These are phyloP conservation scores for Chrysanthemum lavandulifolium DNA, from an alignment of 129 eudicot species.

Conservation along the genomic window DNA sequence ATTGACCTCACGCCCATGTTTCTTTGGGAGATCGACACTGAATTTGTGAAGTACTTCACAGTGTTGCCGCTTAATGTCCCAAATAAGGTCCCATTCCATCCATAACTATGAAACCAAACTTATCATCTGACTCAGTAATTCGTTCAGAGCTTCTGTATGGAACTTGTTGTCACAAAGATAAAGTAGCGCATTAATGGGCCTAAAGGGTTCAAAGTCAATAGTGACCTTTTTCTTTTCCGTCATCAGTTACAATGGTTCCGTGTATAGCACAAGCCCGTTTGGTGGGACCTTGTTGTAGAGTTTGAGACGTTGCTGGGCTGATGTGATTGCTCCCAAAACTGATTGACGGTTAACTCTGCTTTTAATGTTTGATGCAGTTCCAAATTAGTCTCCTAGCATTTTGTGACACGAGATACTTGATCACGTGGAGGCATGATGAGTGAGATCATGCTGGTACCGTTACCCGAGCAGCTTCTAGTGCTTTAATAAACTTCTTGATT, in stretches of 20 bases:
- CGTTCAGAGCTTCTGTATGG: slow-evolving; percentile 41
- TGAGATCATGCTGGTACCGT: slow-evolving; percentile 46
- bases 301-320: slow-evolving; percentile 41
- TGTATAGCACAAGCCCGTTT: slow-evolving; percentile 44
- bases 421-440: slow-evolving; percentile 49
- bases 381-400: slow-evolving; percentile 44
- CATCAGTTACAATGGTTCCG: slow-evolving; percentile 43
- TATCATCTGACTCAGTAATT: slow-evolving; percentile 36
- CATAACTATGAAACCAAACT: slow-evolving; percentile 41
- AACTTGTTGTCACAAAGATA: slow-evolving; percentile 43
- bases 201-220: slow-evolving; percentile 38
- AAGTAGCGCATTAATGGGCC: slow-evolving; percentile 36
- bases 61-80: slow-evolving; percentile 45
- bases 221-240: slow-evolving; percentile 40
- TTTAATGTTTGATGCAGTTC: slow-evolving; percentile 45
- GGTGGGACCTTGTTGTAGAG: slow-evolving; percentile 46
- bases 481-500: slow-evolving; percentile 42
- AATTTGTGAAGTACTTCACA: slow-evolving; percentile 39
- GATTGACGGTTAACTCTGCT: slow-evolving; percentile 44
- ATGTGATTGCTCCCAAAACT: slow-evolving; percentile 41
- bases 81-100: slow-evolving; percentile 42
- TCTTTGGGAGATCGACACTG: slow-evolving; percentile 40
- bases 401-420: slow-evolving; percentile 40
- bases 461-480: slow-evolving; percentile 41
- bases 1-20: slow-evolving; percentile 43